Evolutionary conservation across 306 rosid genomes (phyloP), one percentile per base, ranked within the genome.

Genomic region (Cicer cuneatum): DNA sequence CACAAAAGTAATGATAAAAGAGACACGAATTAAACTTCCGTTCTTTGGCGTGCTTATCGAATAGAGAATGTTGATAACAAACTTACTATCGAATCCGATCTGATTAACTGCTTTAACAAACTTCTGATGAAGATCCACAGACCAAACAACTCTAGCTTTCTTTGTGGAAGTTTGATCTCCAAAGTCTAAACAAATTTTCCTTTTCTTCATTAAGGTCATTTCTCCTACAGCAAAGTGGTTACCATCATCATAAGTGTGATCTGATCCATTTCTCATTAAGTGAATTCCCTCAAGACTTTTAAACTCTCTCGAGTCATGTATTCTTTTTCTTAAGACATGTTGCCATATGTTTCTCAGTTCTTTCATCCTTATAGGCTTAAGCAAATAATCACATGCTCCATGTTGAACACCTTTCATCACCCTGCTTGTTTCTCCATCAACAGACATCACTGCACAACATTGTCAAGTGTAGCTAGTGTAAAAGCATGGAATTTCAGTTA

Each of bases 321-420:
- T 94, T 78, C 89, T 91, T 84, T 91, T 93, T 73, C 98, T 78
- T 13, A 89, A 81, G 14, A 93, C 98, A 79, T 93, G 98, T 56
- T 91, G 98, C 98, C 98, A 93, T 71, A 93, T 93, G 13, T 91
- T 93, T 58, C 87, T 73, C 14, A 93, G 94, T 69, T 93, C 98
- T 74, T 93, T 93, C 98, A 93, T 93, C 69, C 98, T 81, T 83
- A 93, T 93, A 0, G 98, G 98, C 80, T 93, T 93, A 13, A 93
- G 97, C 19, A 93, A 90, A 85, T 93, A 93, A 81, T 93, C 98
- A 49, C 98, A 93, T 6, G 97, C 98, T 40, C 98, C 98, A 5
- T 93, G 98, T 54, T 93, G 98, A 35, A 93, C 98, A 1, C 98
- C 98, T 84, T 89, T 93, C 98, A 93, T 93, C 15, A 93, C 98